phyloP scores from a whole-genome alignment of 2,329 filamentous ascomycete species.

The Penicillium sp. region DNA sequence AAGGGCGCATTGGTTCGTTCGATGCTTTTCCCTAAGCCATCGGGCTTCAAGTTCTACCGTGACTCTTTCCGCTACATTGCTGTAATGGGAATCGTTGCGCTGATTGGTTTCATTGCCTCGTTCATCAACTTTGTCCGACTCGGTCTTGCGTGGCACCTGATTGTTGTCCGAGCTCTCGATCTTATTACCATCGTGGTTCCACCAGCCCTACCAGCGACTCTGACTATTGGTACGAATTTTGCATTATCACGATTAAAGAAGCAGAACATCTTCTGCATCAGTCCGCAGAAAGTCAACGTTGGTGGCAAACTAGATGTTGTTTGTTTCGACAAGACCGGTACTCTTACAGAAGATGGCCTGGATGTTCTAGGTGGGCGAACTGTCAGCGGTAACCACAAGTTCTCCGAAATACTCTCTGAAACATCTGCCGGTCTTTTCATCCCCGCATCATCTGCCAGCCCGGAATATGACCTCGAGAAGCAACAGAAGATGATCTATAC shows the following conservation, averaged over 20 bases:
- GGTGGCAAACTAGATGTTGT: slow-evolving; percentile 94
- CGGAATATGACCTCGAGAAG: slow-evolving; percentile 62
- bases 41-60: slow-evolving; percentile 97
- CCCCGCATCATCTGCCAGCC: slow-evolving; percentile 57
- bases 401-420: slow-evolving; percentile 76
- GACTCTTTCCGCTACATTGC: slow-evolving; percentile 98
- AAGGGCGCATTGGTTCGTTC: slow-evolving; percentile 94
- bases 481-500: slow-evolving; percentile 80
- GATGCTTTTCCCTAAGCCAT: slow-evolving; percentile 98
- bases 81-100: slow-evolving; percentile 88
- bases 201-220: slow-evolving; percentile 87
- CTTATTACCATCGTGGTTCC: slow-evolving; percentile 97
- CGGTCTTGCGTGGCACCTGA: slow-evolving; percentile 82
- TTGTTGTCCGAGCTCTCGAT: slow-evolving; percentile 89
- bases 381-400: slow-evolving; percentile 67
- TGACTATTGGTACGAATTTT: slow-evolving; percentile 97
- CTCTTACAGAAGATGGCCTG: slow-evolving; percentile 91
- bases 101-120: slow-evolving; percentile 85
- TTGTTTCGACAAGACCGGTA: slow-evolving; percentile 99
- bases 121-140: slow-evolving; percentile 92
- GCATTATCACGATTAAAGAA: slow-evolving; percentile 83
- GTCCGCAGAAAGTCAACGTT: slow-evolving; percentile 91
- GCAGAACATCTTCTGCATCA: slow-evolving; percentile 96
- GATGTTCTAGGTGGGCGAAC: slow-evolving; percentile 89
- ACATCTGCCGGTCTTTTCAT: slow-evolving; percentile 58